A percentile compares a stretch with the other conserved stretches of the same genome.
These are phyloP conservation scores for Albugo laibachii DNA, from an alignment of 352 stramenopile species.

Conservation along the genomic window DNA sequence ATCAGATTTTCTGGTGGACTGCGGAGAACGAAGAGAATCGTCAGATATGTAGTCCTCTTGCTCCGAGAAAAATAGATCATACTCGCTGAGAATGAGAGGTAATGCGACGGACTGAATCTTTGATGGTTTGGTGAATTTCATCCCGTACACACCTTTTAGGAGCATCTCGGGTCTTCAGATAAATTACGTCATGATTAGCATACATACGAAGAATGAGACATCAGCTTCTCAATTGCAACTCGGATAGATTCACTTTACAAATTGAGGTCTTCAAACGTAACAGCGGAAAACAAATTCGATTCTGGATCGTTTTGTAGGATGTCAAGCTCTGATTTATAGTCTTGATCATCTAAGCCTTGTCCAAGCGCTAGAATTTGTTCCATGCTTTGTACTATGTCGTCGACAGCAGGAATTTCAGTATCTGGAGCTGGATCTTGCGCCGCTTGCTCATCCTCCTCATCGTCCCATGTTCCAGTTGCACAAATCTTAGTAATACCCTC, in stretches of 20 bases:
- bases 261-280: conserved; percentile 69
- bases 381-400: conserved; percentile 60
- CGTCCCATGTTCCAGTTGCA: too few species aligned
- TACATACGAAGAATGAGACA: neutral
- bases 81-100: conserved; percentile 63
- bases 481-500: too few species aligned
- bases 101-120: conserved; percentile 78
- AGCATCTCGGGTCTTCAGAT: conserved; percentile 26
- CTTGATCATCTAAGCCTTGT: conserved; percentile 66
- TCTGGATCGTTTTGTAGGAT: conserved; percentile 72
- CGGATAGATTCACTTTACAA: conserved; percentile 12
- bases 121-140: conserved; percentile 77
- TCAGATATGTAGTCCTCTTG: conserved; percentile 1
- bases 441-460: too few species aligned
- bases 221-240: conserved; percentile 2
- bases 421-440: neutral
- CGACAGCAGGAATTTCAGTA: conserved; percentile 10
- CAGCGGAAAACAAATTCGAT: conserved; percentile 67
- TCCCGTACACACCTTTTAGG: conserved; percentile 68
- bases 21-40: conserved; percentile 1
- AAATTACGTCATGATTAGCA: neutral
- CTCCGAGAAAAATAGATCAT: conserved; percentile 4
- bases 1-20: conserved; percentile 66
- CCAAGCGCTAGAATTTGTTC: conserved; percentile 67
- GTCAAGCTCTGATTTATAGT: conserved; percentile 73